Conservation (phyloP, 2,329 filamentous ascomycete species). For the Blumeriella jaapii region DNA sequence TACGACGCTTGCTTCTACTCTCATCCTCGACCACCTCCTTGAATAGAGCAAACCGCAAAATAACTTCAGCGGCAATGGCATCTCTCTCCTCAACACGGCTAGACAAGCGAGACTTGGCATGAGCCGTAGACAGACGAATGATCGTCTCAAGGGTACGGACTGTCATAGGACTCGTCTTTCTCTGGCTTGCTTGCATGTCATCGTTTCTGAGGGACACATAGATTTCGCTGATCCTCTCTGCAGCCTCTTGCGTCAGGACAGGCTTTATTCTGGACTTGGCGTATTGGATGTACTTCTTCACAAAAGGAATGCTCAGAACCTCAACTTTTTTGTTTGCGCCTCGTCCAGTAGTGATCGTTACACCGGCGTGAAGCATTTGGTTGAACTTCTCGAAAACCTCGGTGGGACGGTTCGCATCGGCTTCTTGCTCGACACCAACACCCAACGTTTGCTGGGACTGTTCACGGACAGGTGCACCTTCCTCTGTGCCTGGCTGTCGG, state of each 20-base stretch:
- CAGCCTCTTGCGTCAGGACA: slow-evolving; percentile 78
- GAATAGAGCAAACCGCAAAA: slow-evolving; percentile 90
- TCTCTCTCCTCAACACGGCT: slow-evolving; percentile 83
- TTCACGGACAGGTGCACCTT: slow-evolving; percentile 88
- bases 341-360: slow-evolving; percentile 63
- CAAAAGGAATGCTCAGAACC: slow-evolving; percentile 90
- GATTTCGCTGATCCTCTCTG: slow-evolving; percentile 80
- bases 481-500: slow-evolving; percentile 82
- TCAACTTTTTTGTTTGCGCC: slow-evolving; percentile 68
- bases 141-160: slow-evolving; percentile 94
- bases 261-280: slow-evolving; percentile 88
- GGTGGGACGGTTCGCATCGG: slow-evolving; percentile 61
- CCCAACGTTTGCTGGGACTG: slow-evolving; percentile 73
- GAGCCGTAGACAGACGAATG: slow-evolving; percentile 93
- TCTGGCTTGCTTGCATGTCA: slow-evolving; percentile 86
- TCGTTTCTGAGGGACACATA: slow-evolving; percentile 93
- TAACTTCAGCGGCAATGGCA: slow-evolving; percentile 75
- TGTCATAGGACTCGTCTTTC: slow-evolving; percentile 88
- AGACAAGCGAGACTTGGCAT: slow-evolving; percentile 85
- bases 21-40: slow-evolving; percentile 80
- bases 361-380: slow-evolving; percentile 86
- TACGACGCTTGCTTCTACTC: slow-evolving; percentile 73
- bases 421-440: slow-evolving; percentile 71
- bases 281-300: slow-evolving; percentile 99
- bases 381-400: slow-evolving; percentile 96